Evolutionary conservation across 1,284 basidiomycete genomes (phyloP).

Genomic region (Pulchroboletus neoregius): DNA sequence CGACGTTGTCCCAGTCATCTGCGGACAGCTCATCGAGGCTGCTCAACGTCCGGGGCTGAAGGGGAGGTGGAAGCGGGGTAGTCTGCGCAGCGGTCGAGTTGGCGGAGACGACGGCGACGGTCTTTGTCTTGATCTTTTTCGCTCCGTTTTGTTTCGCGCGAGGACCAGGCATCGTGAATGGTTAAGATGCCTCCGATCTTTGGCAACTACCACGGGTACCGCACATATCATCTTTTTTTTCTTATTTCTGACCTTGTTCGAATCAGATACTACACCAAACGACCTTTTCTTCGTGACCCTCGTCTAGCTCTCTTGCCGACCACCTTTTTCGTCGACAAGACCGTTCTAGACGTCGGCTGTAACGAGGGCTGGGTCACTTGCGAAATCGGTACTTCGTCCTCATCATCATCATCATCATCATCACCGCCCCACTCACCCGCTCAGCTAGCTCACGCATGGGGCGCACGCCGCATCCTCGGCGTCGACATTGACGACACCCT

Average conservation of each 20-base stretch:
- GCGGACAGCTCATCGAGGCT: slow-evolving; percentile 30
- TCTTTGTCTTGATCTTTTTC: slow-evolving; percentile 25
- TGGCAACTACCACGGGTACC: slow-evolving; percentile 69
- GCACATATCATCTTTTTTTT: too few species aligned
- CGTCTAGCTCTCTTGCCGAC: slow-evolving; percentile 57
- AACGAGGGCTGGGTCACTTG: slow-evolving; percentile 81
- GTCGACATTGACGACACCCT: slow-evolving; percentile 78
- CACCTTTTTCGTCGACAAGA: slow-evolving; percentile 48
- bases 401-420: background rate
- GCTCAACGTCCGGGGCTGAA: slow-evolving; percentile 12
- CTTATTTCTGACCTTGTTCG: too few species aligned
- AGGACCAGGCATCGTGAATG: slow-evolving; percentile 34
- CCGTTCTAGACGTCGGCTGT: slow-evolving; percentile 77
- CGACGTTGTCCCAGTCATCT: slow-evolving; percentile 46
- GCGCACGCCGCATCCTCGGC: slow-evolving; percentile 62
- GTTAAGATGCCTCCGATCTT: slow-evolving; percentile 30
- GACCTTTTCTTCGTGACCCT: slow-evolving; percentile 54
- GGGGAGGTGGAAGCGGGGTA: slow-evolving; percentile 6
- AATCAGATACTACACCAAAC: slow-evolving; percentile 70
- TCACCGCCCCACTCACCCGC: background rate
- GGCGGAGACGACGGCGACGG: background rate
- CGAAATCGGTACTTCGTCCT: slow-evolving; percentile 58
- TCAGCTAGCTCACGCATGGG: slow-evolving; percentile 55
- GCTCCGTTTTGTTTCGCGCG: slow-evolving; percentile 22
- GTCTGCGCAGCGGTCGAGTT: background rate